phyloP scores from a whole-genome alignment of 202 grass and related monocot species.

The Hordeum pubiflorum region DNA sequence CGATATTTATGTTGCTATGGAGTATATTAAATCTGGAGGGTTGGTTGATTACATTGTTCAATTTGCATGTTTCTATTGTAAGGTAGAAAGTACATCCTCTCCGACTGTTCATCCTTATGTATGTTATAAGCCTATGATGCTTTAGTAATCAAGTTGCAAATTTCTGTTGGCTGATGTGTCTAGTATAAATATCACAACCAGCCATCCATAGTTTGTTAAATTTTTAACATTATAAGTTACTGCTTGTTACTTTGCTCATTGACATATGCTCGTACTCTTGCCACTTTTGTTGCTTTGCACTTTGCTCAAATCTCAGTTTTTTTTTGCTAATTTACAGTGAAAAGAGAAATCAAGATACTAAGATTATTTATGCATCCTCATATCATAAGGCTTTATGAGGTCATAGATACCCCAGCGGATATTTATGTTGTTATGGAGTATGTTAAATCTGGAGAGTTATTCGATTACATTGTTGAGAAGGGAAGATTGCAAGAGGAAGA shows the following conservation, averaged over 20 bases:
- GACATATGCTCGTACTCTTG: neutral
- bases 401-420: conserved; percentile 81
- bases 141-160: neutral
- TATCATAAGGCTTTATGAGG: conserved; percentile 98
- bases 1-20: conserved; percentile 48
- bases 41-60: conserved; percentile 85
- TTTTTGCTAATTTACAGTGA: conserved; percentile 48
- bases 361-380: conserved; percentile 98
- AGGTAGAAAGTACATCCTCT: neutral
- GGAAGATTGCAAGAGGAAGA: conserved; percentile 89
- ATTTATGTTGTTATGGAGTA: conserved; percentile 98
- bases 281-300: neutral
- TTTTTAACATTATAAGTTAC: neutral
- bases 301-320: neutral
- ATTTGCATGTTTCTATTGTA: neutral
- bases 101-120: neutral
- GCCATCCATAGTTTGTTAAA: neutral
- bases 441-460: conserved; percentile 93
- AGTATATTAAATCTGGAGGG: conserved; percentile 85
- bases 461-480: conserved; percentile 99
- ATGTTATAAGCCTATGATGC: neutral
- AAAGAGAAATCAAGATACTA: conserved; percentile 96
- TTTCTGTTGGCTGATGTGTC: neutral
- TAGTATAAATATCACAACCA: neutral
- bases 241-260: neutral